Evolutionary conservation across 2,329 filamentous ascomycete species (phyloP).

Genomic region (Colletotrichum zoysiae): DNA sequence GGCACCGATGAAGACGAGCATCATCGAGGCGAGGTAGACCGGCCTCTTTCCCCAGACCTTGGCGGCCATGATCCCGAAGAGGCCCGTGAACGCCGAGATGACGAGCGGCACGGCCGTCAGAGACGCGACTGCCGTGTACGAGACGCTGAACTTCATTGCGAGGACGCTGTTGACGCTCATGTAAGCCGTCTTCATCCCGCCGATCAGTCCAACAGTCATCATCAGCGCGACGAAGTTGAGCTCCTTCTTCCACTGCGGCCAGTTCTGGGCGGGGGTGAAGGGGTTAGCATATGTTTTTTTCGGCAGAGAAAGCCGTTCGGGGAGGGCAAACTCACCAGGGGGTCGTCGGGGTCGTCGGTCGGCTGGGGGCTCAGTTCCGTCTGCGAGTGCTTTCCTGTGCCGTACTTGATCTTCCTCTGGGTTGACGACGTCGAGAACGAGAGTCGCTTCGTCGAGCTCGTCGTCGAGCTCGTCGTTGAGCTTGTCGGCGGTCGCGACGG

Average conservation of each 20-base stretch:
- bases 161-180: slow-evolving; percentile 61
- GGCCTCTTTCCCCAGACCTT: slow-evolving; percentile 66
- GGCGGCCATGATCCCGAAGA: slow-evolving; percentile 57
- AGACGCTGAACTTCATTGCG: slow-evolving; percentile 56
- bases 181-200: slow-evolving; percentile 67
- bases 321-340: slow-evolving; percentile 57
- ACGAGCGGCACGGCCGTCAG: slow-evolving; percentile 67
- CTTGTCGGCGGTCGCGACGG: slow-evolving; percentile 47
- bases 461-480: slow-evolving; percentile 53
- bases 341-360: slow-evolving; percentile 66
- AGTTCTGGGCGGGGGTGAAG: slow-evolving; percentile 60
- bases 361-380: slow-evolving; percentile 67
- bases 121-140: slow-evolving; percentile 62
- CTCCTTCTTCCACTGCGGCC: slow-evolving; percentile 67
- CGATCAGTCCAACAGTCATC: slow-evolving; percentile 59
- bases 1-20: slow-evolving; percentile 61
- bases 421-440: slow-evolving; percentile 52
- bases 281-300: neutral
- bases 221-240: slow-evolving; percentile 62
- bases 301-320: neutral
- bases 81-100: slow-evolving; percentile 60
- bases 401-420: slow-evolving; percentile 60
- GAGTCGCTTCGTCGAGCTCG: slow-evolving; percentile 51
- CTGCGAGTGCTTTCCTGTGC: slow-evolving; percentile 55
- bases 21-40: slow-evolving; percentile 62